Evolutionary conservation across 2,329 filamentous ascomycete genomes (phyloP).

Genomic region (Pleochaeta shiraiana): DNA sequence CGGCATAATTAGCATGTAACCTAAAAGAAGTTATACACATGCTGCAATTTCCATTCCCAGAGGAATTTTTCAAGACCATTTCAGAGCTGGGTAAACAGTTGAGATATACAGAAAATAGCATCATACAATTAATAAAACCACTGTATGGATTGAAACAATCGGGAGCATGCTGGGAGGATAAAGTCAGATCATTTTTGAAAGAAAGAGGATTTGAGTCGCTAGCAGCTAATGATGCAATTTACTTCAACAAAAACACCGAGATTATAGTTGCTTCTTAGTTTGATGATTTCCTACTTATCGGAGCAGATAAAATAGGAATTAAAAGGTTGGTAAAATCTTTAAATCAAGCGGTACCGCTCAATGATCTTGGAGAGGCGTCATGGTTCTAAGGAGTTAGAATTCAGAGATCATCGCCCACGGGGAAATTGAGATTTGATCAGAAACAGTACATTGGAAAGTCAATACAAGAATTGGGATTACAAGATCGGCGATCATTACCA

Average conservation of each 20-base stretch:
- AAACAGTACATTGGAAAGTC: background rate
- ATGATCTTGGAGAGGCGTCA: background rate
- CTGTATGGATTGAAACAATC: background rate
- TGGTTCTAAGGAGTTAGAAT: background rate
- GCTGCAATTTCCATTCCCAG: background rate
- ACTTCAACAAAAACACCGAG: background rate
- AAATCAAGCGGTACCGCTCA: background rate
- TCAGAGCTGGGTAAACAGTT: background rate
- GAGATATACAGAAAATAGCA: background rate
- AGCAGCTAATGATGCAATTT: background rate
- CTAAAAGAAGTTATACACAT: background rate
- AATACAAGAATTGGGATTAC: background rate
- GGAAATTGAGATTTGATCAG: background rate
- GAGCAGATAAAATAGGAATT: background rate
- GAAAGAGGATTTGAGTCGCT: background rate
- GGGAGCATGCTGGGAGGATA: background rate
- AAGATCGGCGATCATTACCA: background rate
- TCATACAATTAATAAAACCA: background rate
- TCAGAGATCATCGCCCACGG: background rate
- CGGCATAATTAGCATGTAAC: background rate
- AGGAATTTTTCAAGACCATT: background rate
- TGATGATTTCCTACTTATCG: background rate
- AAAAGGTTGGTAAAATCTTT: background rate
- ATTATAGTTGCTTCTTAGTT: background rate
- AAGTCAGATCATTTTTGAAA: background rate